phyloP scores from a whole-genome alignment of 768 basidiomycete species.

The Tricholoma terreum region DNA sequence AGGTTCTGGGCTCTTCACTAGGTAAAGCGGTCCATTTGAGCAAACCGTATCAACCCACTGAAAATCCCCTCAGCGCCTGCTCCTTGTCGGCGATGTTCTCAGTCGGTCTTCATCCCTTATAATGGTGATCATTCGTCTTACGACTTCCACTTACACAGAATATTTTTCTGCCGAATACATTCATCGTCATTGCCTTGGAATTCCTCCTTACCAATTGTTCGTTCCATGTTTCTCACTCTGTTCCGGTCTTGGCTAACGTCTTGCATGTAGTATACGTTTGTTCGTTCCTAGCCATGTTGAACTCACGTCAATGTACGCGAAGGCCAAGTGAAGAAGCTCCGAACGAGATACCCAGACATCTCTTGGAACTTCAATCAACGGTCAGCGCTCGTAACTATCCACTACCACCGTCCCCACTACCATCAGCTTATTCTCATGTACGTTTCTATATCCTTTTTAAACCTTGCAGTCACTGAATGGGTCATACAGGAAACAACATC shows the following conservation, averaged over 20 bases:
- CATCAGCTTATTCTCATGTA: neutral
- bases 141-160: slow-evolving; percentile 29
- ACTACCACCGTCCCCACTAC: neutral
- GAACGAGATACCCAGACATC: slow-evolving; percentile 5
- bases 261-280: slow-evolving; percentile 41
- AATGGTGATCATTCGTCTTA: neutral
- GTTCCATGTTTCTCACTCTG: slow-evolving; percentile 7
- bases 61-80: slow-evolving; percentile 31
- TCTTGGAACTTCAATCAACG: slow-evolving; percentile 11
- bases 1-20: slow-evolving; percentile 24
- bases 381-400: slow-evolving; percentile 4
- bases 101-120: slow-evolving; percentile 22
- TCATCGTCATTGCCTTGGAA: slow-evolving; percentile 40
- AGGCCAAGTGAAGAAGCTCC: slow-evolving; percentile 10
- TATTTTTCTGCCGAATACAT: slow-evolving; percentile 40
- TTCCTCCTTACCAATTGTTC: slow-evolving; percentile 44
- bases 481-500: neutral
- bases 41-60: neutral
- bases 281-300: slow-evolving; percentile 46
- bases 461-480: neutral
- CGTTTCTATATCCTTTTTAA: neutral
- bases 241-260: neutral
- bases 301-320: slow-evolving; percentile 33
- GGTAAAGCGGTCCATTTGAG: slow-evolving; percentile 4
- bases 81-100: slow-evolving; percentile 43